Evolutionary conservation across 345 rosid species (phyloP).

Genomic region (Trapa incisa): DNA sequence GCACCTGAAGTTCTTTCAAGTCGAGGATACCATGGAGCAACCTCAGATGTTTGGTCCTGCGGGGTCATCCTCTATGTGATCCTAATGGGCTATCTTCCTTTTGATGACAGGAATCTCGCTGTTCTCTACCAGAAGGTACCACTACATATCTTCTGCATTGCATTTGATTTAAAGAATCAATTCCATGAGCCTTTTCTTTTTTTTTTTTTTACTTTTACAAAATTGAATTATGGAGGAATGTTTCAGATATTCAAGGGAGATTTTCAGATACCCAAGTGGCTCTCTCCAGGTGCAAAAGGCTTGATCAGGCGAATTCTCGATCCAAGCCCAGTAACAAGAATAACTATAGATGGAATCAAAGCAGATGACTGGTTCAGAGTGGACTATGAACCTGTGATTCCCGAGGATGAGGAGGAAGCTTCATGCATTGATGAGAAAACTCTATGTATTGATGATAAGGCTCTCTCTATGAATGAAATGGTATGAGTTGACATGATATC

Average conservation of each 20-base stretch:
- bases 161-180: background rate
- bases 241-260: constrained; percentile 84
- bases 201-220: background rate
- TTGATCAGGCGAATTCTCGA: constrained; percentile 69
- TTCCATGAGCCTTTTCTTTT: background rate
- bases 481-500: constrained; percentile 20
- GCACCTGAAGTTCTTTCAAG: constrained; percentile 90
- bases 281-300: constrained; percentile 66
- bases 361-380: constrained; percentile 67
- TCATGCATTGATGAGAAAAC: constrained; percentile 36
- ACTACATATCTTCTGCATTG: background rate
- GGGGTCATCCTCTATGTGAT: constrained; percentile 84
- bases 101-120: constrained; percentile 87
- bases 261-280: constrained; percentile 63
- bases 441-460: constrained; percentile 34
- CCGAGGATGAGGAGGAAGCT: constrained; percentile 63
- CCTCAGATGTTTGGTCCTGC: constrained; percentile 90
- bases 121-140: constrained; percentile 92
- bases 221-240: constrained; percentile 2
- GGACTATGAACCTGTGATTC: constrained; percentile 45
- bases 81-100: constrained; percentile 81
- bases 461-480: constrained; percentile 40
- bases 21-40: constrained; percentile 80
- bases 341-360: constrained; percentile 52
- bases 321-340: constrained; percentile 62